Percentiles rank a stretch among this genome's conserved stretches.
Conservation (phyloP, 352 stramenopile species). For the Globisporangium abappressorium region DNA sequence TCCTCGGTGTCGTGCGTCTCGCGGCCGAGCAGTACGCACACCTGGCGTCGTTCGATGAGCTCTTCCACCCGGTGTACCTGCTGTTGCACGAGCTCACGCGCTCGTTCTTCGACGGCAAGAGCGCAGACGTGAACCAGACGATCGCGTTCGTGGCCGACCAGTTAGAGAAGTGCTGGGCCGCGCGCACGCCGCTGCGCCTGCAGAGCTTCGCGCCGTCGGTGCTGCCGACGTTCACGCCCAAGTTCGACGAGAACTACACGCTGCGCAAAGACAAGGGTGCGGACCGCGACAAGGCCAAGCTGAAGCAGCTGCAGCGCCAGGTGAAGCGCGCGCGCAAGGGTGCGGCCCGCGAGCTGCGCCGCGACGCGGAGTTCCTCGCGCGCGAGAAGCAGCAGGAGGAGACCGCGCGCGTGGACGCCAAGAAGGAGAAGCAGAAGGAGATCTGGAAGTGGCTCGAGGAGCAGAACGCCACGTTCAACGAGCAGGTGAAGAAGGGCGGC, state of each 20-base stretch:
- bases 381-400: constrained; percentile 91
- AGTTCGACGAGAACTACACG: constrained; percentile 91
- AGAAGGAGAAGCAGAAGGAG: constrained; percentile 92
- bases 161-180: constrained; percentile 44
- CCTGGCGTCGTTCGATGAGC: constrained; percentile 69
- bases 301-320: constrained; percentile 92
- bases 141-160: constrained; percentile 49
- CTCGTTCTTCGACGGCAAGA: constrained; percentile 24
- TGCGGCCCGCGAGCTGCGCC: constrained; percentile 91
- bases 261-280: constrained; percentile 89
- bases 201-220: constrained; percentile 69
- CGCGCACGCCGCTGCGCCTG: constrained; percentile 61
- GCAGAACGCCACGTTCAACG: constrained; percentile 97
- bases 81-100: constrained; percentile 63
- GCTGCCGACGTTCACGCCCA: constrained; percentile 83
- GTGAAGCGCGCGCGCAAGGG: constrained; percentile 97
- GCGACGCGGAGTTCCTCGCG: constrained; percentile 94
- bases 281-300: constrained; percentile 77
- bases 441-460: constrained; percentile 95
- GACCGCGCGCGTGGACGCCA: constrained; percentile 59
- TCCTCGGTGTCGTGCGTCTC: constrained; percentile 46
- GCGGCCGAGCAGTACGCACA: constrained; percentile 53
- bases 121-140: constrained; percentile 36
- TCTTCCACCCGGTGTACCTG: constrained; percentile 70
- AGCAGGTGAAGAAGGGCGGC: constrained; percentile 95